phyloP scores from a whole-genome alignment of 2,329 filamentous ascomycete species.

The Beauveria sp. region DNA sequence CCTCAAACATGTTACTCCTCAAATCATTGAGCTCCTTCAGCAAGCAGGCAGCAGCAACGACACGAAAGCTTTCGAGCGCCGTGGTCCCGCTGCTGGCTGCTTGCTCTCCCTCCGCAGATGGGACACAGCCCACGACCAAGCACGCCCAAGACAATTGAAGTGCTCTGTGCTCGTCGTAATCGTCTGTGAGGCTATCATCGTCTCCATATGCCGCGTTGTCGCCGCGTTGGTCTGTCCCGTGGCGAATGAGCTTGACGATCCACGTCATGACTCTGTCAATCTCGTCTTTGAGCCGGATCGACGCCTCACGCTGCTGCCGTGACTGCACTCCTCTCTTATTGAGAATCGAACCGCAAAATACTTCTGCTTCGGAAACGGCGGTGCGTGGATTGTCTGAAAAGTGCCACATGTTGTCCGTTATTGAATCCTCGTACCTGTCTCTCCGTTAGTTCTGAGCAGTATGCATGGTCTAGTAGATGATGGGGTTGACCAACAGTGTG shows the following conservation, averaged over 20 bases:
- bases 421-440: constrained; percentile 38
- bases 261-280: constrained; percentile 38
- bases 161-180: constrained; percentile 12
- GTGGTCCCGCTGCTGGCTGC: constrained; percentile 12
- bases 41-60: constrained; percentile 24
- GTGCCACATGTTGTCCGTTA: constrained; percentile 32
- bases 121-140: constrained; percentile 21
- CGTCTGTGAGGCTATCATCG: neutral
- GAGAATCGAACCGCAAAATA: constrained; percentile 46
- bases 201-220: neutral
- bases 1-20: neutral
- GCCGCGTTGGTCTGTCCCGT: neutral
- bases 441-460: constrained; percentile 9
- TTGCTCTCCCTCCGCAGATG: neutral
- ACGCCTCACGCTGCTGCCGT: constrained; percentile 42
- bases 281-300: constrained; percentile 42
- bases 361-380: constrained; percentile 42
- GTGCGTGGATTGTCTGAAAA: constrained; percentile 38
- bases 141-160: constrained; percentile 29
- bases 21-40: neutral
- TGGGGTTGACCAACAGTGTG: constrained; percentile 30
- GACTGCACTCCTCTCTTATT: constrained; percentile 42
- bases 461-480: constrained; percentile 33
- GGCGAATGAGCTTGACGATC: constrained; percentile 27
- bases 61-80: constrained; percentile 27